Evolutionary conservation across 2,329 filamentous ascomycete genomes (phyloP).

Genomic region (Pestalotiopsis sp.): DNA sequence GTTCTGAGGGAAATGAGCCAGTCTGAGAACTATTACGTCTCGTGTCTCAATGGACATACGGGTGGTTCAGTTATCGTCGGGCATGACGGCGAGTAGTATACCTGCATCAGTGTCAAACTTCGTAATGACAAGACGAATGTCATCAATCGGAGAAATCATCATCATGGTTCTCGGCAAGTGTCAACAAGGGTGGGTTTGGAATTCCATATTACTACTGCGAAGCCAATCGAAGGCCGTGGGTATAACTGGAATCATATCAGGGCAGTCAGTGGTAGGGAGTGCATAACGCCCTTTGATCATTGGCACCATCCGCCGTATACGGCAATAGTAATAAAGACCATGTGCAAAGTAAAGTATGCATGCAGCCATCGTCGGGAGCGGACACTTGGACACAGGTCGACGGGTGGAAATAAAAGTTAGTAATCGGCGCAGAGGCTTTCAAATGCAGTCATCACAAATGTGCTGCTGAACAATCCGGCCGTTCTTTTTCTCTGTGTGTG

Average conservation of each 20-base stretch:
- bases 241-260: not conserved
- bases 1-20: constrained; percentile 3
- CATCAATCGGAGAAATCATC: not conserved
- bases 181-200: not conserved
- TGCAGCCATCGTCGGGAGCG: not conserved
- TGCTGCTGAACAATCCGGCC: constrained; percentile 11
- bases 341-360: not conserved
- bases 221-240: constrained; percentile 6
- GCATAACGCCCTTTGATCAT: not conserved
- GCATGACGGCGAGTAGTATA: not conserved
- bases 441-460: constrained; percentile 3
- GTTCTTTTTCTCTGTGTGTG: not conserved
- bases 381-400: not conserved
- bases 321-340: not conserved
- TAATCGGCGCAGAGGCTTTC: constrained; percentile 8
- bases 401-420: not conserved
- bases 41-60: not conserved
- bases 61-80: not conserved
- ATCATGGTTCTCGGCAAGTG: not conserved
- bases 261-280: not conserved
- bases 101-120: not conserved
- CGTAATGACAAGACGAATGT: not conserved
- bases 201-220: constrained; percentile 2
- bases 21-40: constrained; percentile 1
- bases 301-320: not conserved